Conservation (phyloP, 306 rosid species). For the Begonia loranthoides region DNA sequence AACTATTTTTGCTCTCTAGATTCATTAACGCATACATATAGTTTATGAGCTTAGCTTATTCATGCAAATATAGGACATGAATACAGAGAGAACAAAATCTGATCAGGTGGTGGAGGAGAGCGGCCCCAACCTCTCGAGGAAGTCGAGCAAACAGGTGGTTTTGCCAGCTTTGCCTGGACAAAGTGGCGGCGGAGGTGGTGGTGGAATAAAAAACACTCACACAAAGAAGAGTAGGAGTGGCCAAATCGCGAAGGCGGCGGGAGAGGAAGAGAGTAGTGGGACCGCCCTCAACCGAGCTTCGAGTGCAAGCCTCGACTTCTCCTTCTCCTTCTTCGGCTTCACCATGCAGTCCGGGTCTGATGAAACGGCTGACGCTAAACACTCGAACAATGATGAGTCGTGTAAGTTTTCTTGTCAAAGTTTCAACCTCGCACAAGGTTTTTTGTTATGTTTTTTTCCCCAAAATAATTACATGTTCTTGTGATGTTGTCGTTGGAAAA, state of each 20-base stretch:
- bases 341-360: conserved; percentile 49
- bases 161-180: conserved; percentile 46
- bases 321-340: conserved; percentile 90
- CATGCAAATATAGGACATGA: no score
- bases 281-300: conserved; percentile 87
- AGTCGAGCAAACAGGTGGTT: conserved; percentile 52
- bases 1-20: no score
- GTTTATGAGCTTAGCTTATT: no score
- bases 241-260: conserved; percentile 52
- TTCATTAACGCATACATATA: no score
- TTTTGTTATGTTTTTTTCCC: not conserved
- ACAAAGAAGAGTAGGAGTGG: conserved; percentile 81
- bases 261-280: conserved; percentile 60
- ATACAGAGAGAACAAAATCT: no score
- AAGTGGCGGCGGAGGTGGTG: conserved; percentile 6
- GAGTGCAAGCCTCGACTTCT: conserved; percentile 92
- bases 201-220: conserved; percentile 43
- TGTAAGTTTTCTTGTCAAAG: conserved; percentile 27
- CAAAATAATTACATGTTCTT: not conserved
- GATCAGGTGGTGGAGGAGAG: conserved; percentile 16
- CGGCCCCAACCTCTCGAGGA: conserved; percentile 31
- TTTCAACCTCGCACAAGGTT: not conserved
- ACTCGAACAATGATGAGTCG: conserved; percentile 73
- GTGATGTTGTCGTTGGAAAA: no score
- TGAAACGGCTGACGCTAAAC: conserved; percentile 59